A percentile compares a stretch with the other conserved stretches of the same genome.
Evolutionary conservation across 495 filamentous ascomycete genomes (phyloP).

Genomic region (Aspergillus kassunensis): DNA sequence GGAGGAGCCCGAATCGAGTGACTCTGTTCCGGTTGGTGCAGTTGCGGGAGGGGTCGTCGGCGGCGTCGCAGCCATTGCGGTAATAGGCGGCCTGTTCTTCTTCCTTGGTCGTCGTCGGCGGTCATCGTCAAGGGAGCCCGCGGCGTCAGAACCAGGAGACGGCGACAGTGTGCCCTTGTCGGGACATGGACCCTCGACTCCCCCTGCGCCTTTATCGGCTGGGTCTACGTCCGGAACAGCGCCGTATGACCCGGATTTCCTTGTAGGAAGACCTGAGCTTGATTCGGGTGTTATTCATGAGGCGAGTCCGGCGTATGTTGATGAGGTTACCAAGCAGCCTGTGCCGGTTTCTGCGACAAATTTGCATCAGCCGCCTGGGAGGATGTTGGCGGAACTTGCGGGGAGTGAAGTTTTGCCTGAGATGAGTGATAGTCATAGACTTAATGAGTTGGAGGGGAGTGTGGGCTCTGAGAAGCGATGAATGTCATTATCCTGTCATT

Average conservation of each 20-base stretch:
- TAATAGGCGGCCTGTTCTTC: constrained; percentile 1
- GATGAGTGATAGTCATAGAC: constrained; percentile 5
- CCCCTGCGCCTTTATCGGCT: neutral
- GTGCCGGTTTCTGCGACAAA: neutral
- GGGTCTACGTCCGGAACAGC: neutral
- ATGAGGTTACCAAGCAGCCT: neutral
- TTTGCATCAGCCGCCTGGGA: neutral
- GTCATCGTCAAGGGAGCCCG: neutral
- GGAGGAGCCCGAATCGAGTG: neutral
- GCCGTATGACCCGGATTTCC: neutral
- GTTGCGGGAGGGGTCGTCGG: constrained; percentile 4
- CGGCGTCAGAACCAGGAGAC: neutral
- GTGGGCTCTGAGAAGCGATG: too few species aligned
- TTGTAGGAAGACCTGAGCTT: too few species aligned
- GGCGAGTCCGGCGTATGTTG: neutral
- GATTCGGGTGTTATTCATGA: too few species aligned
- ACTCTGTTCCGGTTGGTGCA: neutral
- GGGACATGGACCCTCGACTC: neutral
- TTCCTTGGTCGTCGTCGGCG: constrained; percentile 2
- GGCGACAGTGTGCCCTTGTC: neutral
- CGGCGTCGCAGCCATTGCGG: neutral
- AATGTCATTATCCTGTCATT: too few species aligned
- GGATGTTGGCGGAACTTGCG: constrained; percentile 3
- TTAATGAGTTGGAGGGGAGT: constrained; percentile 2
- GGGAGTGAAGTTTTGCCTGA: neutral